Conservation (phyloP, 1,139 yeast species). For the Scheffersomyces quercinus region DNA sequence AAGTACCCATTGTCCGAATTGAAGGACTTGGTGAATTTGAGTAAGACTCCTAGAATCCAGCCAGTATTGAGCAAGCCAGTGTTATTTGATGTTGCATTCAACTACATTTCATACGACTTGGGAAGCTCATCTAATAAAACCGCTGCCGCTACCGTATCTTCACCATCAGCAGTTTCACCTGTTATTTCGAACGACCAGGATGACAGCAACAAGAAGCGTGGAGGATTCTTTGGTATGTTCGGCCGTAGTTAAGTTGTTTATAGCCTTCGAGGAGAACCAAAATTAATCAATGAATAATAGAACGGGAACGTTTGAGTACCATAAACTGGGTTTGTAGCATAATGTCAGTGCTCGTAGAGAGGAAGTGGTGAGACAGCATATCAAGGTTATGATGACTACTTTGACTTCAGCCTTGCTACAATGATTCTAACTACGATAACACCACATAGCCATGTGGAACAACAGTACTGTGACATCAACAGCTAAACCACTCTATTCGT, state of each 20-base stretch:
- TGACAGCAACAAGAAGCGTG: constrained; percentile 27
- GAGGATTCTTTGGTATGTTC: constrained; percentile 49
- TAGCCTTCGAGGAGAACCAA: no score
- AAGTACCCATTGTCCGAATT: constrained; percentile 44
- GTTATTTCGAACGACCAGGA: constrained; percentile 16
- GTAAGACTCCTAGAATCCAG: constrained; percentile 30
- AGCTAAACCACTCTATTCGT: no score
- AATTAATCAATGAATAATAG: no score
- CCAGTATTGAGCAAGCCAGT: constrained; percentile 84
- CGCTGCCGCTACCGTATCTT: constrained; percentile 2
- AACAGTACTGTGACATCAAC: no score
- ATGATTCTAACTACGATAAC: no score
- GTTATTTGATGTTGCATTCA: constrained; percentile 84
- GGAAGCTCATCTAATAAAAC: constrained; percentile 13
- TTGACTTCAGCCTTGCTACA: no score
- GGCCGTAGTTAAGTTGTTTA: constrained; percentile 16
- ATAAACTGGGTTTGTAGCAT: no score
- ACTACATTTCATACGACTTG: constrained; percentile 60
- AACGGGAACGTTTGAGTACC: no score
- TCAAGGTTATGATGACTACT: no score
- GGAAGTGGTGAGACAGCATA: no score
- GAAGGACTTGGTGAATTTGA: constrained; percentile 48
- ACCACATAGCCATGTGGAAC: no score
- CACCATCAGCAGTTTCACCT: constrained; percentile 11
- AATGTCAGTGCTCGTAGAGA: no score